These are phyloP conservation scores for Hypoxylon lenormandii DNA, from an alignment of 495 filamentous ascomycete species.

Conservation along the genomic window DNA sequence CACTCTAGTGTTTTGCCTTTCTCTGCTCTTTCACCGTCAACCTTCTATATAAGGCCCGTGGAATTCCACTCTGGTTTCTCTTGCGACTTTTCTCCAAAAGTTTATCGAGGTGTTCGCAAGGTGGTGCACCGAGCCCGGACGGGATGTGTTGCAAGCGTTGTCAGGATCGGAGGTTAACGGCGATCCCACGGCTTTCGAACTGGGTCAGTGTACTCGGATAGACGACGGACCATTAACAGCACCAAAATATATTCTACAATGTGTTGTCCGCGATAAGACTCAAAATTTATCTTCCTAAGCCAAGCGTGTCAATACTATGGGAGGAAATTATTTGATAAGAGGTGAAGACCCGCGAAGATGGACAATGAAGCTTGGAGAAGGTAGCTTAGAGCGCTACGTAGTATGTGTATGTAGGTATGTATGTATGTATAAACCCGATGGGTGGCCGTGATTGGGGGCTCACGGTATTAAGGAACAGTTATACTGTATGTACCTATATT, in stretches of 20 bases:
- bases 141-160: conserved; percentile 27
- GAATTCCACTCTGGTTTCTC: conserved; percentile 13
- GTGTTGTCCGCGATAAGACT: not conserved
- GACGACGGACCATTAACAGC: conserved; percentile 22
- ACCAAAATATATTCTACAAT: not conserved
- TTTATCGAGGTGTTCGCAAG: conserved; percentile 10
- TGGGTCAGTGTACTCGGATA: conserved; percentile 19
- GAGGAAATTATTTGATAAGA: conserved; percentile 4
- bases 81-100: not conserved
- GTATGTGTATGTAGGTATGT: not conserved
- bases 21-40: conserved; percentile 6
- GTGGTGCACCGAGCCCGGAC: conserved; percentile 32
- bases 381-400: conserved; percentile 5
- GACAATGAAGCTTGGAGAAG: conserved; percentile 13
- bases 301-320: conserved; percentile 12
- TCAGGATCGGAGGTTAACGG: conserved; percentile 18
- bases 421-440: conserved; percentile 2
- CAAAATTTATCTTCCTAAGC: conserved; percentile 14
- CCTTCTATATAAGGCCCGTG: conserved; percentile 30
- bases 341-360: conserved; percentile 1
- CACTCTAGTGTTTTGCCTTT: conserved; percentile 23
- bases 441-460: conserved; percentile 27
- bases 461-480: conserved; percentile 46
- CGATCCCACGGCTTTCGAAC: conserved; percentile 16
- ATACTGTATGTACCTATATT: conserved; percentile 45